Percentiles rank a stretch among this genome's conserved stretches.
These are phyloP conservation scores for Sanguinoderma infundibulare DNA, from an alignment of 1,284 basidiomycete species.

Conservation along the genomic window DNA sequence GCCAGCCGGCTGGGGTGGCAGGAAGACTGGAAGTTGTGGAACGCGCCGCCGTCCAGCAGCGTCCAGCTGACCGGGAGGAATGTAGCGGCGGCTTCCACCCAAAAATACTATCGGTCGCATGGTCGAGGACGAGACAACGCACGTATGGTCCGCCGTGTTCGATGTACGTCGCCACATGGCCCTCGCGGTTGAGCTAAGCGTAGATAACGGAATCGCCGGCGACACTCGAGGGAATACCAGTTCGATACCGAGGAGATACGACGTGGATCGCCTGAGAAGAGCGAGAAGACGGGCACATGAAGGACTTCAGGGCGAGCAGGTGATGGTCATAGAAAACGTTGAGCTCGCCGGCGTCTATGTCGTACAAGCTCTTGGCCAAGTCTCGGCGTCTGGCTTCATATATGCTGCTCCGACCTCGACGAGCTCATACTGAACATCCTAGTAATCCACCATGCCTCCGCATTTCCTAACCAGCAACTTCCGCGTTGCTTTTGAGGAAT, in stretches of 20 bases:
- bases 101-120: constrained; percentile 20
- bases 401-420: not conserved
- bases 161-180: not conserved
- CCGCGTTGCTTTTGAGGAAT: constrained; percentile 28
- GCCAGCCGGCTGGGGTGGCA: not conserved
- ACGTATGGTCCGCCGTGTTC: not conserved
- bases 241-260: not conserved
- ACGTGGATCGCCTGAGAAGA: not conserved
- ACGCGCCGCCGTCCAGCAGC: not conserved
- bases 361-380: not conserved
- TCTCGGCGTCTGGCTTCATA: not conserved
- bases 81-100: not conserved
- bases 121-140: not conserved
- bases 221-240: not conserved
- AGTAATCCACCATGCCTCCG: constrained; percentile 14
- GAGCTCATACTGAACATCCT: not conserved
- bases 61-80: constrained; percentile 12
- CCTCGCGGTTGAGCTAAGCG: not conserved
- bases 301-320: no score
- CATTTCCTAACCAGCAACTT: constrained; percentile 30
- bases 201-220: not conserved
- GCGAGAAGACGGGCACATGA: no score
- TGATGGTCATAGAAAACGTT: not conserved
- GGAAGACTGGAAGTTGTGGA: not conserved
- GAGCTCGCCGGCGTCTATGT: not conserved